Base-by-base conservation (phyloP, 1,284 basidiomycete species). In the Erythrobasidium hasegawianum region DNA sequence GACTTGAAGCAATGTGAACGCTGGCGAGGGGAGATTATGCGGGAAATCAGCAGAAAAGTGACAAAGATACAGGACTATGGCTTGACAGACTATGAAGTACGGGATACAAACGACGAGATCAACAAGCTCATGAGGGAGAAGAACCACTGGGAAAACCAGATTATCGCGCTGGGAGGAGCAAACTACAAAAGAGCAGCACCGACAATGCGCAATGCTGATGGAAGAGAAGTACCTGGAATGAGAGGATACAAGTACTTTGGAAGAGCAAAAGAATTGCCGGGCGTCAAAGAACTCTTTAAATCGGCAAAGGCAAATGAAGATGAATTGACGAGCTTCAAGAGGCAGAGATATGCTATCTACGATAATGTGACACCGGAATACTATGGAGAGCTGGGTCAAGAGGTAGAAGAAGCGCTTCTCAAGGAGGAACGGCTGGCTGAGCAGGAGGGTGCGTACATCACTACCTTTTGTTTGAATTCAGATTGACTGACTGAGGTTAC, bases 181-280 rank as follows among this genome's bases (percentile, higher is more conserved):
- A 98, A 98, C 75, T 98, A 97, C 76, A 84, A 90, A 74, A 81
- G 94, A 57, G 94, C 90, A 74, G 76, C 79, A 29, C 86, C 89
- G 4, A 86, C 87, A 55, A 95, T 96, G 89, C 75, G 89, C 71
- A 89, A 97, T 75, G 92, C 94, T 71, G 92, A 94, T 72, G 91
- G 92, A 16, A 89, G 89, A 75, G 92, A 96, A 77, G 91, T 97
- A 0, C 92, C 93, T 0, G 92, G 93, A 0, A 95, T 90, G n/a
- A 89, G 96, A 72, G 95, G 94, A 62, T 98, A 97, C 84, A 97
- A 97, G 91, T 97, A 97, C 79, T 98, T 98, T 79, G 96, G 95
- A 57, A 86, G 95, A 29, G 93, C 95, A 2, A 95, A 93, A 75
- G 96, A 97, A 60, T 81, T 98, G 3, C 96, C 95, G 0, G 95